Base-by-base conservation (phyloP, 139 green algal genomes). In the Coccomyxa sp. region DNA sequence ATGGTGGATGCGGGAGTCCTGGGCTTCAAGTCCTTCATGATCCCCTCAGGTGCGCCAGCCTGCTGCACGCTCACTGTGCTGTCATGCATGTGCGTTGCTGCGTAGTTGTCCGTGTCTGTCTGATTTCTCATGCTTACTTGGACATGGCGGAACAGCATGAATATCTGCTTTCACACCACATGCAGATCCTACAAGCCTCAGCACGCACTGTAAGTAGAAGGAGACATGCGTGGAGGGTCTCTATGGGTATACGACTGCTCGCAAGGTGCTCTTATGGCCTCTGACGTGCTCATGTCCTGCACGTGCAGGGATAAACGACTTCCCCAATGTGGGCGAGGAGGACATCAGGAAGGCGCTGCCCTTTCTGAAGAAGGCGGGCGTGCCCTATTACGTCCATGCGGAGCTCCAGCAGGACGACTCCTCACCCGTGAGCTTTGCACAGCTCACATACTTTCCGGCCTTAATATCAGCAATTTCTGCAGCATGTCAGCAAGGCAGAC, bases 21-120 rank as follows among this genome's bases (percentile, higher is more conserved):
- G 35, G 96, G 96, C 22, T 95, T 99, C 87, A 99, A 99, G 83
- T 80, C 84, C 38, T 99, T 99, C 87, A 93, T 99, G 89, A 92
- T 85, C 36, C 90, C 93, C 29, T 92, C 87, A 35, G 93, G 80
- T 80, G 7, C 10, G 12, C 34, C 8, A n/a, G n/a, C 6, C 14
- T 8, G 0, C n/a, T n/a, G n/a, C n/a, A n/a, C n/a, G n/a, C n/a
- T n/a, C n/a, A n/a, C 5, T 64, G 50, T 64, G 18, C 22, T 18
- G 18, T 3, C 1, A 31, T 64, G 50, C 50, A 64, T 3, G 27
- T 6, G 5, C 27, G 5, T 6, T 6, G 27, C 50, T 31, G 5
- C 5, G 4, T 31, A 22, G 50, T 31, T 1, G 27, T 64, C 50
- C 5, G 50, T 22, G 18, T 64, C 22, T 64, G 5, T 31, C 50